Evolutionary conservation across 495 filamentous ascomycete genomes (phyloP), one percentile per base, ranked within the genome.

Genomic region (Tuber borchii): DNA sequence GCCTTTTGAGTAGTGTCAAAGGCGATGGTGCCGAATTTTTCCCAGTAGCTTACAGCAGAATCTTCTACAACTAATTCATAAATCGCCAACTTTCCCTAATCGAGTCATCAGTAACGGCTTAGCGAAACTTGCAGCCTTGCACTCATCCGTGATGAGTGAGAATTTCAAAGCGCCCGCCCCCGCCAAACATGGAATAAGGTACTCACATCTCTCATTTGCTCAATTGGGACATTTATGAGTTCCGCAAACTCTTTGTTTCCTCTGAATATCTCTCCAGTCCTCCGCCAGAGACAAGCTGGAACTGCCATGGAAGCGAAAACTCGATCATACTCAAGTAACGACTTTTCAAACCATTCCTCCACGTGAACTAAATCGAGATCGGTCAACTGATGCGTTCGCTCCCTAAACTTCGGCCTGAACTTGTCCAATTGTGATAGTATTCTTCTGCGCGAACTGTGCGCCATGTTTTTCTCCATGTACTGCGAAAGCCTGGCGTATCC

Each of bases 241-340:
- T 97, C 93, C 39, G 95, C 96, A 94, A 99, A 98, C 83, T 98
- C 95, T 80, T 95, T 97, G 83, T 99, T 99, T 3, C 95, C 95
- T 76, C 96, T 90, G 83, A 97, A 97, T 69, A 99, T 98, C 84
- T 98, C 95, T 22, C 95, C 95, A 0, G 95, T 98, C 82, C 95
- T 88, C 79, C 96, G 89, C 95, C 95, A 99, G 83, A 94, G 96
- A 84, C 95, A 99, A 46, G 95, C 95, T 5, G 95, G 95, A 76
- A 98, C 94, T 37, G 95, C 95, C 95, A 99, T 98, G 84, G 93
- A 96, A 19, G 95, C 96, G 85, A 99, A 99, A 16, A 99, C 93
- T 56, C 95, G 92, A 83, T 99, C 95, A 80, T 97, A 97, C 82
- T 97, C 95, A 90, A 98, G 93, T 75, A 99, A 85, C 70, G 90